Base-by-base conservation (phyloP, 805 yeast genomes). In the Cyberlindnera amylophila region DNA sequence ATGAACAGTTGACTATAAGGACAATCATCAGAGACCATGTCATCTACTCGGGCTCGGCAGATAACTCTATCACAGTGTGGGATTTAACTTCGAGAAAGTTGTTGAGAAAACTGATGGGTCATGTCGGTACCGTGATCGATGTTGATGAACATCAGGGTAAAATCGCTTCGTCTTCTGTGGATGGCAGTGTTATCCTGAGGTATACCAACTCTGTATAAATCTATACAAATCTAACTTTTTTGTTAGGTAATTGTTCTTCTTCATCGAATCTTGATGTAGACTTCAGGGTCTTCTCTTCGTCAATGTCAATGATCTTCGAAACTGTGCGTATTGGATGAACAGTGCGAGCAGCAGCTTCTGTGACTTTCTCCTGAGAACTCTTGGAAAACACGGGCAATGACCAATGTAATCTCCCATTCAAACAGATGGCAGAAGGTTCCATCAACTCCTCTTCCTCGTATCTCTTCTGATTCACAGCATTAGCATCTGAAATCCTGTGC, bases 1-100 rank as follows among this genome's bases (percentile, higher is more conserved):
- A 65, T 5, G 87, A 81, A 39, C 73, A 71, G 42, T 66, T 71
- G 33, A 53, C 78, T 29, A 69, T 79, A 1, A 62, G 85, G 41
- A 69, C 79, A 3, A 58, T 69, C 10, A 68, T 80, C 50, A 58
- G 62, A 17, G 46, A 49, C 1, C 61, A 65, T 42, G 67, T 77
- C n/a, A 67, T 53, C 46, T 66, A 52, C 55, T 75, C 86, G 14
- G 93, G 91, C 0, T 74, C 86, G 1, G 77, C 75, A 23, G 88
- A 84, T 57, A 66, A 72, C 1, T 69, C 77, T 6, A 70, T 75
- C 1, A 75, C 78, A 5, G 50, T 72, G 3, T 86, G 90, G 91
- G 81, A 81, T 46, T 64, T 74, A 13, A 67, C 68, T 4, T 65
- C 82, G 0, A 64, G 77, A 39, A 67, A 67, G 36, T 50, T 81